Percentiles rank a stretch among this genome's conserved stretches.
Evolutionary conservation across 1,284 basidiomycete species (phyloP).

Genomic region (Sporisorium graminicola): DNA sequence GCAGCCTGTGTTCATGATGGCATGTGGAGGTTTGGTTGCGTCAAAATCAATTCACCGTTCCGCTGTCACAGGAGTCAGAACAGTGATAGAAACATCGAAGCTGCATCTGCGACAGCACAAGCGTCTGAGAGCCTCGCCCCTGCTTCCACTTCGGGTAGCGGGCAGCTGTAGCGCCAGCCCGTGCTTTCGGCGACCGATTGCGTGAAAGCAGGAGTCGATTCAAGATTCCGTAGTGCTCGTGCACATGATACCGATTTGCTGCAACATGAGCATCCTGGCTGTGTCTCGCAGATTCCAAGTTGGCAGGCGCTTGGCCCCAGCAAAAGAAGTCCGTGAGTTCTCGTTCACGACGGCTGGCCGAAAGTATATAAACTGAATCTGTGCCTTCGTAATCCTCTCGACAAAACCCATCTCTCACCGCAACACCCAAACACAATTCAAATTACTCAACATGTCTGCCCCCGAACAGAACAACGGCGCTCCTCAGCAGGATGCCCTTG

Average conservation of each 20-base stretch:
- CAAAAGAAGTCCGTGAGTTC: too few species aligned
- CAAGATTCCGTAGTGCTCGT: neutral
- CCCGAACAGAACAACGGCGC: constrained; percentile 30
- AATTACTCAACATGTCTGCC: constrained; percentile 33
- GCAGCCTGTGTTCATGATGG: neutral
- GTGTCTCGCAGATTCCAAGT: neutral
- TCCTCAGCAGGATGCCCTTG: constrained; percentile 57
- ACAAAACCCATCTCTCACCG: neutral
- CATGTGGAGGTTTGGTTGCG: constrained; percentile 27
- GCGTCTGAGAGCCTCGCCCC: constrained; percentile 6
- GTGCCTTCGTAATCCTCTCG: neutral
- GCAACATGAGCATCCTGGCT: neutral
- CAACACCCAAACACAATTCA: constrained; percentile 1
- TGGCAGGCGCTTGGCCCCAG: neutral
- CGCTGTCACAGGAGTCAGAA: neutral
- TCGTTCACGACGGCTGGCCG: too few species aligned
- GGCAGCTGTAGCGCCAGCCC: neutral
- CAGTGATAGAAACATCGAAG: neutral
- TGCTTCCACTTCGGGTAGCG: constrained; percentile 16
- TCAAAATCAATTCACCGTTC: neutral
- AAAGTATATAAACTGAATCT: neutral
- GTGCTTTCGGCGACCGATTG: constrained; percentile 2
- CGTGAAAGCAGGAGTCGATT: constrained; percentile 11
- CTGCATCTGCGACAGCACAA: neutral
- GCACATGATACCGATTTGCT: too few species aligned